A percentile compares a stretch with the other conserved stretches of the same genome.
phyloP scores from a whole-genome alignment of 2,329 filamentous ascomycete species.

The Xylaria sp. region DNA sequence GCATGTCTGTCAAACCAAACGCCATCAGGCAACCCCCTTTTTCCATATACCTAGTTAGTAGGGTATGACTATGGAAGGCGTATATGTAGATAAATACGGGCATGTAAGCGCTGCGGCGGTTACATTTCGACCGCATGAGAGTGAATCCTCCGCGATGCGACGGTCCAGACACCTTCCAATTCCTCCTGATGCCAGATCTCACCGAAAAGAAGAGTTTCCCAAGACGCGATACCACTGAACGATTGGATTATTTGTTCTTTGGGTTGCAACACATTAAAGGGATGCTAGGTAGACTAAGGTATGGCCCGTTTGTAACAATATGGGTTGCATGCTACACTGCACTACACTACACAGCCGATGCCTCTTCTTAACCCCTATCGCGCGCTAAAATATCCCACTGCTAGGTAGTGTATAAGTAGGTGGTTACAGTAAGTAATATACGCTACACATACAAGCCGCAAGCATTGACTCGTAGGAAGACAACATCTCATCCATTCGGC shows the following conservation, averaged over 20 bases:
- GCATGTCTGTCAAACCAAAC: not conserved
- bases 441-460: too few species aligned
- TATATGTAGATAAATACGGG: constrained; percentile 1
- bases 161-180: not conserved
- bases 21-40: not conserved
- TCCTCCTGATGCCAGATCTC: constrained; percentile 15
- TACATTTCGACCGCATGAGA: constrained; percentile 17
- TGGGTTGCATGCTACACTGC: not conserved
- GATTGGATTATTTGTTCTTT: not conserved
- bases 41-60: not conserved
- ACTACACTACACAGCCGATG: not conserved
- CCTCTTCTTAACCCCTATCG: too few species aligned
- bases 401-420: too few species aligned
- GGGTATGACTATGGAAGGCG: not conserved
- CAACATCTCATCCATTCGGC: too few species aligned
- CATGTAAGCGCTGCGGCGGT: constrained; percentile 24
- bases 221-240: constrained; percentile 4
- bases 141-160: constrained; percentile 9
- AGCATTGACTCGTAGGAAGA: too few species aligned
- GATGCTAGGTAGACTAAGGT: not conserved
- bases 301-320: not conserved
- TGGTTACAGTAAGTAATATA: too few species aligned
- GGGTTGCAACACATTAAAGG: constrained; percentile 10
- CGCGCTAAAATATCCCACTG: too few species aligned
- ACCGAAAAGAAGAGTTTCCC: constrained; percentile 17